Evolutionary conservation across 176 grass and related monocot genomes (phyloP).

Genomic region (Oryza glaberrima): DNA sequence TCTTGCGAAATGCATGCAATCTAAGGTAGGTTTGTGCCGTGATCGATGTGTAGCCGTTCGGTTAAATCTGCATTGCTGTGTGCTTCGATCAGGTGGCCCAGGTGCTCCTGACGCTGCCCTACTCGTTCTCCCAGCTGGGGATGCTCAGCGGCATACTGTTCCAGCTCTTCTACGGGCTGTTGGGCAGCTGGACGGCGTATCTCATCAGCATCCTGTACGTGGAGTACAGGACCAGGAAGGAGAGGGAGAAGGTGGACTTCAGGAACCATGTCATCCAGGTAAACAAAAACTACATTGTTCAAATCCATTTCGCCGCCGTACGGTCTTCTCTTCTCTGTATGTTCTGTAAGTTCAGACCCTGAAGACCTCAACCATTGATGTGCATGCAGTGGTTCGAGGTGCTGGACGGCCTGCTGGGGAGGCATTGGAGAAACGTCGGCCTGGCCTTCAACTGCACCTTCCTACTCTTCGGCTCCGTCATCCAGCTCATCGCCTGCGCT

Average conservation of each 20-base stretch:
- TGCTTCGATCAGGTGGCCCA: slow-evolving; percentile 79
- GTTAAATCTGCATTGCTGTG: not conserved
- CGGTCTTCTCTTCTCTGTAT: not conserved
- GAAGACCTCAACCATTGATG: not conserved
- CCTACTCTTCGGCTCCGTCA: slow-evolving; percentile 98
- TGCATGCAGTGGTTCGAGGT: slow-evolving; percentile 98
- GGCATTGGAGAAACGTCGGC: slow-evolving; percentile 96
- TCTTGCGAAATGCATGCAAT: not conserved
- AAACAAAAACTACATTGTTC: not conserved
- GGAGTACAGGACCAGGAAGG: slow-evolving; percentile 95
- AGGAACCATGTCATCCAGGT: slow-evolving; percentile 99
- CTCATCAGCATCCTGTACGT: slow-evolving; percentile 97
- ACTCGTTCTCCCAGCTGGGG: slow-evolving; percentile 97
- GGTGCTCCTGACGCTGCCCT: slow-evolving; percentile 94
- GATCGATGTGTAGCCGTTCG: too few species aligned
- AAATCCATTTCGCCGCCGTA: not conserved
- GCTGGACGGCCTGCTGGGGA: slow-evolving; percentile 88
- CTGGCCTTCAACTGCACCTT: slow-evolving; percentile 99
- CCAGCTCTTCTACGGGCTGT: slow-evolving; percentile 87
- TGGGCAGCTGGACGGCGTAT: slow-evolving; percentile 99
- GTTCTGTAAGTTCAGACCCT: not conserved
- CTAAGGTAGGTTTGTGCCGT: not conserved
- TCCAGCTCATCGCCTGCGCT: slow-evolving; percentile 98
- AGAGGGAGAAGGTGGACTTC: slow-evolving; percentile 95
- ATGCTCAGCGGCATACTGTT: slow-evolving; percentile 95